Base-by-base conservation (phyloP, 441 rosid species). In the Erysimum cheiri region DNA sequence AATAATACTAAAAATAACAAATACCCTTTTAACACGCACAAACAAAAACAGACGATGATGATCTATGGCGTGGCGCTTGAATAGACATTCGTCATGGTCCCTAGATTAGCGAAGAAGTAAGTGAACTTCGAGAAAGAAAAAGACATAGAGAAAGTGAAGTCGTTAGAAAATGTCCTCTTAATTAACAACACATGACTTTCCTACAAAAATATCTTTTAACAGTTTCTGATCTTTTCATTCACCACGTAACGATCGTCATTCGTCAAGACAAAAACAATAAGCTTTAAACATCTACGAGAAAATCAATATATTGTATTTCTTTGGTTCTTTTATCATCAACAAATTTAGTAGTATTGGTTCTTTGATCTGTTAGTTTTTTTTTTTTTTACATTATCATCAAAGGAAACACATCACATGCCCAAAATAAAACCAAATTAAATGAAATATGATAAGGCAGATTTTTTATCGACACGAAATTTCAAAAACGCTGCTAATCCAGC, bases 331-430 rank as follows among this genome's bases (percentile, higher is more conserved):
- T 5, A 15, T 40, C 19, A 52, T 29, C 5, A 29, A 64, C 24
- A 48, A 43, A 33, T 4, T n/a, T n/a, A 26, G 10, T 7, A 4
- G 2, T 26, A 52, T 39, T 66, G 2, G 33, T 28, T 32, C 32
- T 46, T 40, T 43, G 24, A 4, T 54, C 9, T 4, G 36, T 50
- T 9, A 36, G 14, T 53, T 40, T 17, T 15, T 1, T 22, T 33
- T 3, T 31, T 14, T 14, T 44, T 35, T 54, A 26, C 33, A 17
- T 44, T 14, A 19, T 17, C 60, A 15, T 19, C 17, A 9, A 49
- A 49, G 31, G 43, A 39, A 73, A 66, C 77, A 73, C 54, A 66
- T 32, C 77, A 73, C 77, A 73, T 73, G 77, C 37, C 58, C 15
- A 31, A 1, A 24, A 32, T 4, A 29, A 47, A 22, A 15, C 53